Evolutionary conservation across 2,329 filamentous ascomycete genomes (phyloP).

Genomic region (Clonostachys solani): DNA sequence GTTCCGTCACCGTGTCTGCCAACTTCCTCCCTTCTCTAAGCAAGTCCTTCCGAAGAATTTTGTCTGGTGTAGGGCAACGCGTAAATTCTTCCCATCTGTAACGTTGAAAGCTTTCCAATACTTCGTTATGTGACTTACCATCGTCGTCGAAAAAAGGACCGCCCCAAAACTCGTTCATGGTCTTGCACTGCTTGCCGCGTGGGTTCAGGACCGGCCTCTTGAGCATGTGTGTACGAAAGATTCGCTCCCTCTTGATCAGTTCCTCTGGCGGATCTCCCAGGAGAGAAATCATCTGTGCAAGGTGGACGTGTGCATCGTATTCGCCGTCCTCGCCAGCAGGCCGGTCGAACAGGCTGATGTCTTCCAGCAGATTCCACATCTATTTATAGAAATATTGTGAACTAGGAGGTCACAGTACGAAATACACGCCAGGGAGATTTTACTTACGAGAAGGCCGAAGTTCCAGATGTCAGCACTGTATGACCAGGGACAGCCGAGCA

Average conservation of each 20-base stretch:
- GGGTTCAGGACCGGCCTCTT: neutral
- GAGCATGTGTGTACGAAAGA: constrained; percentile 6
- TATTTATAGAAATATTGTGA: constrained; percentile 1
- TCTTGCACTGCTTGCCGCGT: constrained; percentile 5
- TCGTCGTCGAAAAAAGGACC: constrained; percentile 10
- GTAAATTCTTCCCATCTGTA: no score
- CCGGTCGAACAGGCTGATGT: constrained; percentile 7
- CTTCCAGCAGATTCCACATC: constrained; percentile 16
- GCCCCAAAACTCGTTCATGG: constrained; percentile 12
- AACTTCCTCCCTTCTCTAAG: constrained; percentile 2
- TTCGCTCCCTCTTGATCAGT: constrained; percentile 8
- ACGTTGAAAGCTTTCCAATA: neutral
- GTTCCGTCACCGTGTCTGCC: constrained; percentile 9
- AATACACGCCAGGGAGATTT: no score
- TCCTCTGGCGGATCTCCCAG: constrained; percentile 8
- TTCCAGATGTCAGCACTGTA: constrained; percentile 13
- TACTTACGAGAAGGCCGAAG: constrained; percentile 10
- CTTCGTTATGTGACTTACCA: constrained; percentile 1
- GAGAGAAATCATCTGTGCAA: constrained; percentile 11
- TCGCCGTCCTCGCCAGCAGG: constrained; percentile 10
- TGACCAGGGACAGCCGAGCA: constrained; percentile 13
- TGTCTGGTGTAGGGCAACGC: neutral
- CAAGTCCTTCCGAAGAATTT: constrained; percentile 7
- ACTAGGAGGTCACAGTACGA: no score
- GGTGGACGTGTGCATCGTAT: constrained; percentile 13